These are phyloP conservation scores for Globisporangium cylindrosporum DNA, from an alignment of 352 stramenopile species.

Conservation along the genomic window DNA sequence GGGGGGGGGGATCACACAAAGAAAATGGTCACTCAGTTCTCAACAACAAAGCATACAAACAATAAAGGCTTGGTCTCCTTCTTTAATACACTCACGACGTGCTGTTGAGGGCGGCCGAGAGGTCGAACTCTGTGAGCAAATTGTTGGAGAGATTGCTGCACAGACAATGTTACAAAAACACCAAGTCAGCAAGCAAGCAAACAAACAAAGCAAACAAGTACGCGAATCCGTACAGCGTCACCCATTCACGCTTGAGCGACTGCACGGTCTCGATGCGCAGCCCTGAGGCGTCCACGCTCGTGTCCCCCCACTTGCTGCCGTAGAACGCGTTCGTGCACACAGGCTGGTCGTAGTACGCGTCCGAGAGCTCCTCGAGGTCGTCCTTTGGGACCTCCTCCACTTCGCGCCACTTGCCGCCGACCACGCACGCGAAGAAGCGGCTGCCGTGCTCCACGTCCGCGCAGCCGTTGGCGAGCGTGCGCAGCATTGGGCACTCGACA, in stretches of 20 bases:
- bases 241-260: conserved; percentile 4
- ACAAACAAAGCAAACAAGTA: background rate
- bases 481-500: background rate
- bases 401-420: conserved; percentile 1
- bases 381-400: background rate
- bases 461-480: conserved; percentile 3
- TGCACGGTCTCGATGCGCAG: conserved; percentile 11
- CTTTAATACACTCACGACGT: background rate
- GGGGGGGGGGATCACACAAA: background rate
- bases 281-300: background rate
- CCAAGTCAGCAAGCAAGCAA: background rate
- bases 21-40: background rate
- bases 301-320: background rate
- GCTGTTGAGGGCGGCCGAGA: background rate
- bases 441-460: background rate
- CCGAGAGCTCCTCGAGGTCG: background rate
- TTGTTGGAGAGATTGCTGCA: conserved; percentile 18
- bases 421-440: conserved; percentile 8
- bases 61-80: background rate
- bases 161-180: background rate
- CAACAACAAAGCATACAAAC: background rate
- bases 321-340: conserved; percentile 16
- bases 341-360: background rate
- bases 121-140: conserved; percentile 13
- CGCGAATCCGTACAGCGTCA: conserved; percentile 1